Evolutionary conservation across 2,329 filamentous ascomycete genomes (phyloP).

Genomic region (Penicillium fuscoglaucum): DNA sequence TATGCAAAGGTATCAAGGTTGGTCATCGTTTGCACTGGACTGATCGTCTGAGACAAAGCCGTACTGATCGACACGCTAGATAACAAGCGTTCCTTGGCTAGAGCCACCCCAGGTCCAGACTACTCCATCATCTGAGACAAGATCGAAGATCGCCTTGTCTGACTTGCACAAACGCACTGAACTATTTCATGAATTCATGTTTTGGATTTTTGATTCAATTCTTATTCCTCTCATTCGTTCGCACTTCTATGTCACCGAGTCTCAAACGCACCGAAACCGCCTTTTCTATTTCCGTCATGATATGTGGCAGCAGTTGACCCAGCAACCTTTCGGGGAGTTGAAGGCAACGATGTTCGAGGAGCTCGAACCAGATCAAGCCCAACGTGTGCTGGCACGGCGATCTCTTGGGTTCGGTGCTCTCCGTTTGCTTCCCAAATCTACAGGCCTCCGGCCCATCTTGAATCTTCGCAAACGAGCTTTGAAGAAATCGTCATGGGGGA

Average conservation of each 20-base stretch:
- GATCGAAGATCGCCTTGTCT: conserved; percentile 62
- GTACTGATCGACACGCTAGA: conserved; percentile 46
- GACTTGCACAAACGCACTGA: conserved; percentile 76
- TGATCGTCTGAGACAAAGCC: neutral
- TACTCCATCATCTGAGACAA: conserved; percentile 21
- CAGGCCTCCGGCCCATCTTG: conserved; percentile 77
- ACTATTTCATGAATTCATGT: conserved; percentile 80
- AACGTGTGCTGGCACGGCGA: conserved; percentile 60
- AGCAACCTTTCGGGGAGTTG: conserved; percentile 68
- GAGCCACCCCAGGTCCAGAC: conserved; percentile 49
- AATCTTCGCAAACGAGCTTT: conserved; percentile 72
- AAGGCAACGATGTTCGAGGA: conserved; percentile 78
- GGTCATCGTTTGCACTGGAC: conserved; percentile 5
- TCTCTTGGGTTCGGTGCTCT: conserved; percentile 75
- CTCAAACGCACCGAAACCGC: conserved; percentile 72
- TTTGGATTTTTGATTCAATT: conserved; percentile 90
- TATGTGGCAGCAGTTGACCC: conserved; percentile 75
- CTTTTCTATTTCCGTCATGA: conserved; percentile 96
- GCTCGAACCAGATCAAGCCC: conserved; percentile 59
- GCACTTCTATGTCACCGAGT: conserved; percentile 95
- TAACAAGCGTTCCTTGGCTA: conserved; percentile 73
- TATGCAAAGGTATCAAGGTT: conserved; percentile 75
- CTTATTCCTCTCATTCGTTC: conserved; percentile 81
- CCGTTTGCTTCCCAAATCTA: conserved; percentile 77
- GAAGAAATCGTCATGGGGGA: conserved; percentile 49